Percentiles rank a stretch among this genome's conserved stretches.
phyloP scores from a whole-genome alignment of 306 rosid species.

The Pyrus communis region DNA sequence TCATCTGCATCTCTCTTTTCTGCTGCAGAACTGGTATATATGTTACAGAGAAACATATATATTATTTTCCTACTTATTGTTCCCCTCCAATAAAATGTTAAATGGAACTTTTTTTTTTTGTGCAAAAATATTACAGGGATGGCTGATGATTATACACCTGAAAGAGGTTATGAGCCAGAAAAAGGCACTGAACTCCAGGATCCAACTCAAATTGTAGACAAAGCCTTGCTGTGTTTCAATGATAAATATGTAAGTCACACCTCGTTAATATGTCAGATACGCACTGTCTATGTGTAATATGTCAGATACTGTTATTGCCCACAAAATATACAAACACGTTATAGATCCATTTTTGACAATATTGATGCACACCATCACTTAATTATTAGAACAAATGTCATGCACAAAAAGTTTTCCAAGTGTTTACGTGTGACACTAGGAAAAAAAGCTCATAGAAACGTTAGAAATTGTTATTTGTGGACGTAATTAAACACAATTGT shows the following conservation, averaged over 20 bases:
- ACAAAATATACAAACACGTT: neutral
- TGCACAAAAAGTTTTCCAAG: too few relatives aligned
- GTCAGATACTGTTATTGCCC: neutral
- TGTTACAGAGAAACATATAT: neutral
- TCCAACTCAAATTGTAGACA: slow-evolving; percentile 56
- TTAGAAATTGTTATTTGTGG: neutral
- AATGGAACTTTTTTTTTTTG: neutral
- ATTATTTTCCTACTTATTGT: neutral
- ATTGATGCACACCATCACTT: neutral
- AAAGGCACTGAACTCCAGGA: slow-evolving; percentile 20
- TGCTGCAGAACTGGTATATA: slow-evolving; percentile 34
- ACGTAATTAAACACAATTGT: neutral
- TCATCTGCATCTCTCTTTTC: slow-evolving; percentile 26
- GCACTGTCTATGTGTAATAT: neutral
- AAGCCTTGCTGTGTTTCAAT: slow-evolving; percentile 77
- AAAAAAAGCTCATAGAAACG: neutral
- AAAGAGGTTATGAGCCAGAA: slow-evolving; percentile 4
- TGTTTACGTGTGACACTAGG: neutral
- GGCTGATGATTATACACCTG: slow-evolving; percentile 25
- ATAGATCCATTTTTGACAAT: neutral
- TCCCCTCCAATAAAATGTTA: neutral
- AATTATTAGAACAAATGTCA: too few relatives aligned
- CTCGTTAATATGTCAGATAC: neutral
- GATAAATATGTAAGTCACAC: slow-evolving; percentile 51
- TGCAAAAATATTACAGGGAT: slow-evolving; percentile 24